phyloP scores from a whole-genome alignment of 305 asterid genomes.

The Caryopteris hybrid region DNA sequence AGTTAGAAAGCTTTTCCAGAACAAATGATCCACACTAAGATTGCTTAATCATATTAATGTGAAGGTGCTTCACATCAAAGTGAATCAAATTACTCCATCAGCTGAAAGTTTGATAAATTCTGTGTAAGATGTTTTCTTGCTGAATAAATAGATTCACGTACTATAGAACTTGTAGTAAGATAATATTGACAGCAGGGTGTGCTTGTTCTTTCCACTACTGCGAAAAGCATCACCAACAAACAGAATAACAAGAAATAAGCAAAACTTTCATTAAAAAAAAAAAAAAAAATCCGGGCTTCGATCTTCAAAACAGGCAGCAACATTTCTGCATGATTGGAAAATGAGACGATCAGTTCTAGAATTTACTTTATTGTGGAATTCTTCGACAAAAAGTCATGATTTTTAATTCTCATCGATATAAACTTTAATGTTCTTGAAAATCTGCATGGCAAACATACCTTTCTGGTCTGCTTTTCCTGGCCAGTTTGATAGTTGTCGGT shows the following conservation, averaged over 20 bases:
- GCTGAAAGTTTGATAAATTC: neutral
- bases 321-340: conserved; percentile 32
- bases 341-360: neutral
- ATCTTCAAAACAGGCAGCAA: conserved; percentile 53
- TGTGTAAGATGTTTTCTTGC: neutral
- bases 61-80: neutral
- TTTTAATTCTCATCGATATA: neutral
- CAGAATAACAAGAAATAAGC: no score
- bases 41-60: neutral
- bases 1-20: no score
- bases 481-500: conserved; percentile 13
- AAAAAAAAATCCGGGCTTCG: neutral
- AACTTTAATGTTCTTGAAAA: neutral
- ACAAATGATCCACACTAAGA: no score
- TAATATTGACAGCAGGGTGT: neutral
- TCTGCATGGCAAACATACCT: conserved; percentile 22
- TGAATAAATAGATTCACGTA: neutral
- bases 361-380: neutral
- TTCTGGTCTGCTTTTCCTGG: conserved; percentile 23
- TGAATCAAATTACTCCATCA: neutral
- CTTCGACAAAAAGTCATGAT: neutral
- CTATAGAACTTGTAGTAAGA: neutral
- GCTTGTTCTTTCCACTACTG: neutral
- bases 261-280: no score
- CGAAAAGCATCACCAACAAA: neutral